Evolutionary conservation across 208 protist genomes (phyloP).

Genomic region (Angomonas deanei): DNA sequence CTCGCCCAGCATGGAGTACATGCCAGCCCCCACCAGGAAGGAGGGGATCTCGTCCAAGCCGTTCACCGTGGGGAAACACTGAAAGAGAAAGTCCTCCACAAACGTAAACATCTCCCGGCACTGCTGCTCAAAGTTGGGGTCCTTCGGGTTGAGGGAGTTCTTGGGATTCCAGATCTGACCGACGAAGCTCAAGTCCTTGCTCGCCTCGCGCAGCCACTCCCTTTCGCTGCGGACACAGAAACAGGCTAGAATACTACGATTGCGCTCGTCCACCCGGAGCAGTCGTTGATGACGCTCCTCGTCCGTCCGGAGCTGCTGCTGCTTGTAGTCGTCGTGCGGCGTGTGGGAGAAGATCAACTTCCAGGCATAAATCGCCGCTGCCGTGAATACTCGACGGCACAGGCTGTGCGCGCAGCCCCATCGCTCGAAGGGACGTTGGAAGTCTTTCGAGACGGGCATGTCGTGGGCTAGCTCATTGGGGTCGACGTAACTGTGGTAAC

Average conservation of each 20-base stretch:
- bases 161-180: slow-evolving; percentile 75
- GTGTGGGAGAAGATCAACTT: slow-evolving; percentile 90
- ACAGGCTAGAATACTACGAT: slow-evolving; percentile 87
- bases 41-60: slow-evolving; percentile 60
- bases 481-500: slow-evolving; percentile 59
- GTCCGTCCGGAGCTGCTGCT: slow-evolving; percentile 53
- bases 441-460: slow-evolving; percentile 38
- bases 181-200: slow-evolving; percentile 76
- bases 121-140: slow-evolving; percentile 68
- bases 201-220: slow-evolving; percentile 84
- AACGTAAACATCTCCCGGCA: slow-evolving; percentile 82
- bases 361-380: slow-evolving; percentile 85
- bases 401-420: slow-evolving; percentile 69
- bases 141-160: slow-evolving; percentile 55
- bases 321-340: slow-evolving; percentile 85
- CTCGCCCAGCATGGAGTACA: slow-evolving; percentile 77
- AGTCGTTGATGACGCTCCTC: slow-evolving; percentile 64
- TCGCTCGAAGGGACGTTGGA: slow-evolving; percentile 71
- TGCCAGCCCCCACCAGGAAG: slow-evolving; percentile 67
- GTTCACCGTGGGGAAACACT: slow-evolving; percentile 81
- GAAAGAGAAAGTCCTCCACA: slow-evolving; percentile 84
- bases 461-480: slow-evolving; percentile 47
- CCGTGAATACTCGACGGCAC: slow-evolving; percentile 55
- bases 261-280: slow-evolving; percentile 79
- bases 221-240: slow-evolving; percentile 72